A percentile compares a stretch with the other conserved stretches of the same genome.
phyloP scores from a whole-genome alignment of 129 eudicot genomes.

The Tagetes erecta region DNA sequence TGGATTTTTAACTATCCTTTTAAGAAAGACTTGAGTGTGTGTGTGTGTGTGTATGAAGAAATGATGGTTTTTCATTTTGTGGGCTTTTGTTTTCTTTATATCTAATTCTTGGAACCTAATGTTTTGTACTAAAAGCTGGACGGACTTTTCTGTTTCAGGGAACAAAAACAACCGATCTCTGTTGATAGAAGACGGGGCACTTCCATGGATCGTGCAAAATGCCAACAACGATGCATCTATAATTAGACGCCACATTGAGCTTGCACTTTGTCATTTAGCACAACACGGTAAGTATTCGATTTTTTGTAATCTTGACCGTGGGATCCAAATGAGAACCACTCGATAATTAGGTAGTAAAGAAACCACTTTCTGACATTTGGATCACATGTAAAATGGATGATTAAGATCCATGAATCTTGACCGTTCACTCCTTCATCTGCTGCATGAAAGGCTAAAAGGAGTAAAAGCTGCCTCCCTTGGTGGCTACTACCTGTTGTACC shows the following conservation, averaged over 20 bases:
- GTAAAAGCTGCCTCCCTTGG: not conserved
- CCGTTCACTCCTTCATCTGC: not conserved
- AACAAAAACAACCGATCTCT: slow-evolving; percentile 62
- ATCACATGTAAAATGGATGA: not conserved
- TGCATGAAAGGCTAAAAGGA: slow-evolving; percentile 9
- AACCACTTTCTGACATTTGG: slow-evolving; percentile 2
- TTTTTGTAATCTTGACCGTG: not conserved
- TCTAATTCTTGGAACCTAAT: slow-evolving; percentile 9
- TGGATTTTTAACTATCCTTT: not conserved
- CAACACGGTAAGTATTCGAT: slow-evolving; percentile 67
- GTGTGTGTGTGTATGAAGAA: not conserved
- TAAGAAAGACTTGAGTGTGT: not conserved
- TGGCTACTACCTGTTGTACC: not conserved
- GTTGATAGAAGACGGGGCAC: slow-evolving; percentile 90
- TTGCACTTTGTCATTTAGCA: slow-evolving; percentile 97
- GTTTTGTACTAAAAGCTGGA: slow-evolving; percentile 1
- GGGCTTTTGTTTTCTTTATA: slow-evolving; percentile 1
- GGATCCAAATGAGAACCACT: not conserved
- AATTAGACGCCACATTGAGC: slow-evolving; percentile 91
- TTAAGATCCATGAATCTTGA: not conserved
- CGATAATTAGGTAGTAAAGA: not conserved
- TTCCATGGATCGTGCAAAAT: slow-evolving; percentile 97
- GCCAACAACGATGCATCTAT: slow-evolving; percentile 88
- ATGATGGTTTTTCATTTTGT: not conserved
- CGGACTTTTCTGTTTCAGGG: slow-evolving; percentile 40